Base-by-base conservation (phyloP, 305 asterid genomes). In the Coffea humblotiana region DNA sequence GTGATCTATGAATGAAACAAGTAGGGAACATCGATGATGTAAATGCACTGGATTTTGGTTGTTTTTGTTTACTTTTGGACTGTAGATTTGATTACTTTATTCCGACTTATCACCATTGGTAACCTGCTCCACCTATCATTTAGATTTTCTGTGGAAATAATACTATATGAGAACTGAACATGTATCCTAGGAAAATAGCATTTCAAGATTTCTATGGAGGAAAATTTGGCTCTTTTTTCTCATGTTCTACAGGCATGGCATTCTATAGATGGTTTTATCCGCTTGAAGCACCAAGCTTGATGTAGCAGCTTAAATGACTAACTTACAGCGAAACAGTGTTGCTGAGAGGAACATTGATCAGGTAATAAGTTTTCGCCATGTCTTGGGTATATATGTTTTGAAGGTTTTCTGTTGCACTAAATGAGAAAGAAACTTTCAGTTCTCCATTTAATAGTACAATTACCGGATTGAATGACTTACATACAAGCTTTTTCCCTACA, bases 301-400 rank as follows among this genome's bases (percentile, higher is more conserved):
- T 81, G 71, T 68, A 76, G 69, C 85, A 82, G 86, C 82, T 85
- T 84, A 88, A 89, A 92, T 90, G 97, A 86, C 84, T 85, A 84
- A 78, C 74, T 52, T 74, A 80, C 91, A 73, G 85, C 81, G 86
- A 78, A 77, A 82, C 77, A 85, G 89, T 83, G 79, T 89, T 74
- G 89, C 87, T 13, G 94, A 88, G 76, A 86, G 88, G 89, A 87
- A 87, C 72, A 83, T 91, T 60, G 85, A 84, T 80, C 92, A 88
- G 94, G 94, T 90, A 80, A 74, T 73, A 65, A 82, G 35, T 72
- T 78, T 48, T 52, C 71, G 56, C 6, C 35, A 23, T 68, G 65
- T 48, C 12, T 45, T 45, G 29, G 27, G n/a, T 72, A 60, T 61
- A 56, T 43, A n/a, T 5, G 19, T 21, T 56, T 58, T 71, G 35